A percentile compares a stretch with the other conserved stretches of the same genome.
Evolutionary conservation across 2,329 filamentous ascomycete species (phyloP).

Genomic region (Colletotrichum coccodes): DNA sequence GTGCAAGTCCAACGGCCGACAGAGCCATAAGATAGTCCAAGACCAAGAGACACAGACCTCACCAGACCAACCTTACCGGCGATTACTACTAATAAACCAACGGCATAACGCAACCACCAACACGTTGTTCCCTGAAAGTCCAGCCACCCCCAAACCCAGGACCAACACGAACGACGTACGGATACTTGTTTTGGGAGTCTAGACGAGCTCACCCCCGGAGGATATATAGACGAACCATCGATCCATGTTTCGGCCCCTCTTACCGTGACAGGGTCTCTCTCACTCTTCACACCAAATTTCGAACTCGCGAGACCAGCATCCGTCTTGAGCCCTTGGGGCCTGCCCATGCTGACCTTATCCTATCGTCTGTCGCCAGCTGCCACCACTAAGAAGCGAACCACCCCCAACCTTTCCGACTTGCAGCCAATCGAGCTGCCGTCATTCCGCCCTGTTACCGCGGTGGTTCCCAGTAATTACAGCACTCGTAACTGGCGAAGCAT

Average conservation of each 20-base stretch:
- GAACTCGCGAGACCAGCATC: constrained; percentile 25
- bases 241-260: constrained; percentile 16
- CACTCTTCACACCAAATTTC: neutral
- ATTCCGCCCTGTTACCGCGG: neutral
- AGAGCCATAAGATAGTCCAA: constrained; percentile 13
- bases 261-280: constrained; percentile 5
- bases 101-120: constrained; percentile 15
- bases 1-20: constrained; percentile 11
- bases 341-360: neutral
- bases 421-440: neutral
- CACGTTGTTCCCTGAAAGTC: neutral
- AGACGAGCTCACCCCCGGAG: neutral
- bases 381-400: constrained; percentile 21
- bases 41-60: constrained; percentile 8
- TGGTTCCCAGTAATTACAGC: neutral
- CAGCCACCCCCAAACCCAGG: constrained; percentile 6
- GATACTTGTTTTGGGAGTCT: neutral
- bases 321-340: constrained; percentile 8
- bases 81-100: constrained; percentile 23
- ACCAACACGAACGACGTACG: neutral
- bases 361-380: constrained; percentile 31
- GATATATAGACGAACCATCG: constrained; percentile 24
- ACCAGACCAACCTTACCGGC: constrained; percentile 21
- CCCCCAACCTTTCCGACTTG: neutral
- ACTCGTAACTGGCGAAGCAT: neutral